These are phyloP conservation scores for Poa pratensis DNA, from an alignment of 176 grass and related monocot genomes.

Conservation along the genomic window DNA sequence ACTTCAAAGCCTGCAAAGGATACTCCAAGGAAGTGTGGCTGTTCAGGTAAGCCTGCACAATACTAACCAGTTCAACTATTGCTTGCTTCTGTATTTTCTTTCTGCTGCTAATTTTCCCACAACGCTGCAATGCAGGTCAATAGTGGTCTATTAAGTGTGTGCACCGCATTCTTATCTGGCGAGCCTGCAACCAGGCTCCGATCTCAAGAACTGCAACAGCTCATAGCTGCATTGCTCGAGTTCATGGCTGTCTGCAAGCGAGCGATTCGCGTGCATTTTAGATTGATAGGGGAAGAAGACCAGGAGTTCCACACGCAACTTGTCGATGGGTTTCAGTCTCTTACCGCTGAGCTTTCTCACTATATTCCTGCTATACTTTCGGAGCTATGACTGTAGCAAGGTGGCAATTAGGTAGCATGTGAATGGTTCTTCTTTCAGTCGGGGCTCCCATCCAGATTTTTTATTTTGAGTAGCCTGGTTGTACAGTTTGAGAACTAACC, in stretches of 20 bases:
- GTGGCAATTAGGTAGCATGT: conserved; percentile 54
- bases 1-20: conserved; percentile 96
- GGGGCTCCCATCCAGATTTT: conserved; percentile 34
- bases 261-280: conserved; percentile 93
- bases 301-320: conserved; percentile 99
- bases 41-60: conserved; percentile 69
- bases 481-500: conserved; percentile 52
- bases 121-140: conserved; percentile 74
- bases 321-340: conserved; percentile 97
- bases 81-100: conserved; percentile 12
- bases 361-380: conserved; percentile 99
- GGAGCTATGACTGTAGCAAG: conserved; percentile 71
- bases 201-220: conserved; percentile 95
- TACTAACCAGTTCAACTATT: background rate
- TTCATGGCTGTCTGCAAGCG: conserved; percentile 99
- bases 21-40: conserved; percentile 98
- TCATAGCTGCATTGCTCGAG: conserved; percentile 94
- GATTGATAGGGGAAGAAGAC: conserved; percentile 97
- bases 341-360: conserved; percentile 96
- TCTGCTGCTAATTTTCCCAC: conserved; percentile 28
- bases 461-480: conserved; percentile 53
- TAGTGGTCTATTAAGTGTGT: conserved; percentile 94
- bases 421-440: conserved; percentile 49
- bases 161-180: conserved; percentile 95
- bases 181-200: conserved; percentile 94